These are phyloP conservation scores for Kwoniella shandongensis DNA, from an alignment of 768 basidiomycete genomes.

Conservation along the genomic window DNA sequence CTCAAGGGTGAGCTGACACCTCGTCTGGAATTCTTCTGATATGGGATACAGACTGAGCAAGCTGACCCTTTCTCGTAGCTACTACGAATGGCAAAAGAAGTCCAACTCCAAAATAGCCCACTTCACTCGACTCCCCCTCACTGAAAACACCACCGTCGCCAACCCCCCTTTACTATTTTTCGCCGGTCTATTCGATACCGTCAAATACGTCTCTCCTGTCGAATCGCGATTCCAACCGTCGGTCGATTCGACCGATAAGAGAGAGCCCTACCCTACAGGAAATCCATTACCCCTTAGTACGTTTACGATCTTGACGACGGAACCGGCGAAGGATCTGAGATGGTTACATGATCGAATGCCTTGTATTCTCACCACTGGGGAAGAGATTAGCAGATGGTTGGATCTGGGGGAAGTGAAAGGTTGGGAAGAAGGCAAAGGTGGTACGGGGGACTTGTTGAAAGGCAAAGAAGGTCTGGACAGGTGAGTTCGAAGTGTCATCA, in stretches of 20 bases:
- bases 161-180: conserved; percentile 66
- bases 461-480: conserved; percentile 63
- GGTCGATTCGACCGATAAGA: conserved; percentile 22
- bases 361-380: conserved; percentile 68
- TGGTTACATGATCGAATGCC: conserved; percentile 88
- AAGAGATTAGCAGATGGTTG: conserved; percentile 72
- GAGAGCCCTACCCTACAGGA: conserved; percentile 47
- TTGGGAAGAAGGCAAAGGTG: conserved; percentile 61
- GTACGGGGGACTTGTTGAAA: conserved; percentile 63
- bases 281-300: conserved; percentile 65
- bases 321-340: conserved; percentile 64
- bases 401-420: conserved; percentile 74
- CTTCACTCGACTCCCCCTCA: conserved; percentile 62
- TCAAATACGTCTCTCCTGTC: conserved; percentile 53
- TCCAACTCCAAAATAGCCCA: conserved; percentile 77
- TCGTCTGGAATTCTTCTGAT: too few species aligned
- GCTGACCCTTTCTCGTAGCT: conserved; percentile 57
- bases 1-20: conserved; percentile 64
- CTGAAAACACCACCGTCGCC: conserved; percentile 56
- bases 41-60: too few species aligned
- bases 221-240: conserved; percentile 39
- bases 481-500: too few species aligned
- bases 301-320: conserved; percentile 88
- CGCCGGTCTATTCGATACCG: conserved; percentile 81
- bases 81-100: conserved; percentile 87